phyloP scores from a whole-genome alignment of 148 eudicot genomes.

The Bassia scoparia region DNA sequence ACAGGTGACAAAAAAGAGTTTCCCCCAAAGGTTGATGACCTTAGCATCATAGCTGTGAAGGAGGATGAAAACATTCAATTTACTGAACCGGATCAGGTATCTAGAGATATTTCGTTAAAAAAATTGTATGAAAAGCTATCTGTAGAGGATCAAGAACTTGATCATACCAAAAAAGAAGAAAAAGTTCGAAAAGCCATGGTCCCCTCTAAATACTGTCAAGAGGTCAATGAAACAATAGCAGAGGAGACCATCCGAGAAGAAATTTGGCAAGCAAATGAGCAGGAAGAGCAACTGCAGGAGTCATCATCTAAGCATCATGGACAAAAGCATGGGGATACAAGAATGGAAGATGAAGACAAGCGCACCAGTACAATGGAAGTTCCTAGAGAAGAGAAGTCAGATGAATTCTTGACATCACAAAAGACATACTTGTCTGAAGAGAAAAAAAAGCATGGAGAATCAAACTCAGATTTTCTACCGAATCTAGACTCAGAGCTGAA shows the following conservation, averaged over 20 bases:
- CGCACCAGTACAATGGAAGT: neutral
- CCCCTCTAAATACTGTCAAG: neutral
- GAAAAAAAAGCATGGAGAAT: slow-evolving; percentile 13
- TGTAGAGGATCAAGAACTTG: slow-evolving; percentile 14
- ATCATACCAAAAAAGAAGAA: too few relatives aligned
- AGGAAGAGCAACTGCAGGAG: slow-evolving; percentile 11
- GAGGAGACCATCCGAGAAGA: slow-evolving; percentile 3
- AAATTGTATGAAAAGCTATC: neutral
- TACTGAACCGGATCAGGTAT: neutral
- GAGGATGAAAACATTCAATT: neutral
- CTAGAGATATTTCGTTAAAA: neutral
- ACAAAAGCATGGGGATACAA: slow-evolving; percentile 4
- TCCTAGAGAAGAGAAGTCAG: slow-evolving; percentile 3
- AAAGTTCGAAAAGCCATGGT: too few relatives aligned
- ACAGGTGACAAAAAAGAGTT: neutral
- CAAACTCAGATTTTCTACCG: slow-evolving; percentile 9
- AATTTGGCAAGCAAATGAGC: slow-evolving; percentile 4
- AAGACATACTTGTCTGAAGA: slow-evolving; percentile 10
- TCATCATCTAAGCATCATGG: slow-evolving; percentile 7
- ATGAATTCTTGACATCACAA: slow-evolving; percentile 10
- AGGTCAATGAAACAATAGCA: neutral
- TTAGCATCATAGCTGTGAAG: too few relatives aligned
- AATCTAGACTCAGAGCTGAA: slow-evolving; percentile 4
- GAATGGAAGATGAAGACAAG: slow-evolving; percentile 8
- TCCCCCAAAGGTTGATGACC: slow-evolving; percentile 12